phyloP scores from a whole-genome alignment of 768 basidiomycete genomes.

The Leccinum variicolor region DNA sequence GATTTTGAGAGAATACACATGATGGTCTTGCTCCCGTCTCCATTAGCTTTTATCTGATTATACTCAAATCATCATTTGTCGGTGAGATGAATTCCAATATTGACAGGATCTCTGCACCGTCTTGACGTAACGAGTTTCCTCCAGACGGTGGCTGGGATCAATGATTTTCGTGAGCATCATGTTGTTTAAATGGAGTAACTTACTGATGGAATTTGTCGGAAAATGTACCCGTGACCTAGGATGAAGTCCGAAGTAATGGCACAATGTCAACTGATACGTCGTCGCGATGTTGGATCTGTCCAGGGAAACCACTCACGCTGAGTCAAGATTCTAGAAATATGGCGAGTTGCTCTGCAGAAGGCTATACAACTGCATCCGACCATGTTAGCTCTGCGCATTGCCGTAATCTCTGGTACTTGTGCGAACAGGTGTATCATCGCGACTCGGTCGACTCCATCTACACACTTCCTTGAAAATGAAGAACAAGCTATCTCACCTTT shows the following conservation, averaged over 20 bases:
- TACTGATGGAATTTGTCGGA: not conserved
- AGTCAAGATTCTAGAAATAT: not conserved
- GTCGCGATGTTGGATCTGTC: not conserved
- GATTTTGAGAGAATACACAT: not conserved
- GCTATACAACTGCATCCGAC: not conserved
- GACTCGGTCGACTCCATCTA: no score
- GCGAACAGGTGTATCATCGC: not conserved
- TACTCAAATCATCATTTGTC: not conserved
- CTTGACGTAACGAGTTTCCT: not conserved
- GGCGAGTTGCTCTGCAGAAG: not conserved
- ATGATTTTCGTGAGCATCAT: not conserved
- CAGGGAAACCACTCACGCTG: constrained; percentile 5
- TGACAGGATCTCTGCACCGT: not conserved
- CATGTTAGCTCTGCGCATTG: not conserved
- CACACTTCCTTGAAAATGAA: no score
- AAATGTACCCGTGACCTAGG: not conserved
- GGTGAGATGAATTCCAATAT: not conserved
- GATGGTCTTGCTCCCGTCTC: not conserved
- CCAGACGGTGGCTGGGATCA: not conserved
- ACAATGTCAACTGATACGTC: not conserved
- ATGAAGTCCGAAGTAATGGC: not conserved
- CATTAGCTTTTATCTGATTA: not conserved
- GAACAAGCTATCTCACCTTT: no score
- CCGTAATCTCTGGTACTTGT: not conserved
- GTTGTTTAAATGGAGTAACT: not conserved